A percentile compares a stretch with the other conserved stretches of the same genome.
These are phyloP conservation scores for Limnomonas spitsbergensis DNA, from an alignment of 139 green algal species.

Conservation along the genomic window DNA sequence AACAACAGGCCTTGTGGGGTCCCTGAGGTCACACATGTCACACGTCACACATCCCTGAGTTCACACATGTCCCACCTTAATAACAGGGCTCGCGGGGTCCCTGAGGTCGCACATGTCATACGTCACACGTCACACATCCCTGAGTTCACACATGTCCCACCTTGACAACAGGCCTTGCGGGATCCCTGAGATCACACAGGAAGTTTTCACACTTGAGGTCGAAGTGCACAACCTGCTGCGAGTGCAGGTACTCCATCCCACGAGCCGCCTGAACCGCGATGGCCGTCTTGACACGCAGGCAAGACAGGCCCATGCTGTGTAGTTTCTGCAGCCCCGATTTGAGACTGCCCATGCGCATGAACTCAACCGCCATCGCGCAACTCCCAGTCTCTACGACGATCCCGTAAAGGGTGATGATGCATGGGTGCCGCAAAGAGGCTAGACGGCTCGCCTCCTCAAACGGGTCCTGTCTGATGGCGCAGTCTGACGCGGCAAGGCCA, in stretches of 20 bases:
- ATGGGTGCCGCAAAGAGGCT: slow-evolving; percentile 63
- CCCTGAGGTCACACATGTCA: too few species aligned
- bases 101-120: slow-evolving; percentile 70
- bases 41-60: too few species aligned
- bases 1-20: too few species aligned
- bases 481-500: not conserved
- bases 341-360: slow-evolving; percentile 45
- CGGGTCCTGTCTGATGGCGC: not conserved
- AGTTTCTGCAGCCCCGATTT: slow-evolving; percentile 43
- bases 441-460: slow-evolving; percentile 28
- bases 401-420: slow-evolving; percentile 64
- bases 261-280: slow-evolving; percentile 52
- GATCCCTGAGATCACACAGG: slow-evolving; percentile 65
- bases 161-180: slow-evolving; percentile 58
- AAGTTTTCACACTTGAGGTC: slow-evolving; percentile 66
- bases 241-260: slow-evolving; percentile 75
- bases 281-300: not conserved
- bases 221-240: slow-evolving; percentile 50
- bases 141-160: too few species aligned
- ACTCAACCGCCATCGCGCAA: slow-evolving; percentile 44
- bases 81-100: slow-evolving; percentile 48
- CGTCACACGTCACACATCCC: too few species aligned
- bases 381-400: slow-evolving; percentile 32
- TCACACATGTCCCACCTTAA: too few species aligned
- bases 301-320: not conserved